phyloP scores from a whole-genome alignment of 164 flowering plant species.

The grape (Vitis vinifera) region ASM3070453v1 NC_081821.1:3449501-3450000 shows the following conservation, averaged over 20 bases:
- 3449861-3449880: conserved; percentile 88
- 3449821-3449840: conserved; percentile 67
- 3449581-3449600: too few relatives aligned
- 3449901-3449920: conserved; percentile 76
- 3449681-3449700: too few relatives aligned
- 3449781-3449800: neutral
- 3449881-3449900: conserved; percentile 76
- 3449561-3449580: too few relatives aligned
- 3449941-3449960: conserved; percentile 19
- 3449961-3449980: conserved; percentile 52
- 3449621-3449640: too few relatives aligned
- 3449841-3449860: conserved; percentile 88
- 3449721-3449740: neutral
- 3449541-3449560: too few relatives aligned
- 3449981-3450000: conserved; percentile 30
- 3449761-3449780: neutral
- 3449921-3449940: conserved; percentile 63
- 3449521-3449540: too few relatives aligned
- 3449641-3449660: too few relatives aligned
- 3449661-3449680: too few relatives aligned
- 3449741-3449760: neutral
- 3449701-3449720: too few relatives aligned
- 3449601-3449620: too few relatives aligned
- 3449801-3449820: conserved; percentile 50
- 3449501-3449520: too few relatives aligned